Base-by-base conservation (phyloP, 306 rosid species). In the Rosa persica region DNA sequence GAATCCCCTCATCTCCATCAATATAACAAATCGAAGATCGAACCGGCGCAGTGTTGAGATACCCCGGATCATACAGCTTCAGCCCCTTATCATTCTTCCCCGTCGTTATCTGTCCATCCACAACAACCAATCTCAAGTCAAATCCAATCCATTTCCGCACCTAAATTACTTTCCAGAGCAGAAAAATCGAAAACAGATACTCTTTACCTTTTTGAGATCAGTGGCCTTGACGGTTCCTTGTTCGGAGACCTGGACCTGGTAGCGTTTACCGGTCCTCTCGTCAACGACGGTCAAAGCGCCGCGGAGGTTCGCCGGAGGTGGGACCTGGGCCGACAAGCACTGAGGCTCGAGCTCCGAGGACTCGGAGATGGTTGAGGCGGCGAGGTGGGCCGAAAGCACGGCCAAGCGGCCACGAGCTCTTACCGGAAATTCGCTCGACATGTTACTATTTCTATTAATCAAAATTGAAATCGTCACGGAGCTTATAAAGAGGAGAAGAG, bases 1-100 rank as follows among this genome's bases (percentile, higher is more conserved):
- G 98, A 81, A 93, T 88, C 52, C 98, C 98, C 85, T 86, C 96
- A 65, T 93, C 98, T 6, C 98, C 98, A 82, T 93, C 96, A 43
- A 93, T 93, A 76, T 91, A 93, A 65, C 91, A 89, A 80, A 93
- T 91, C 40, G 90, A 84, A 3, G 98, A 93, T 38, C 90, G 78
- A 76, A 93, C 98, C 46, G 98, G 98, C 64, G 98, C 98, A 1
- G 98, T 93, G 82, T 93, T 93, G 38, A 91, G 88, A 85, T 89
- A 93, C 16, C 98, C 98, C 0, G 98, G 98, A 70, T 94, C 96
- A 79, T 90, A 93, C n/a, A 91, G 83, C 83, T 93, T 93, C 76
- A 93, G 86, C 70, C 98, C 98, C 86, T 91, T 93, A 78, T 93
- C 96, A 82, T 81, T 72, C 78, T 88, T 81, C 76, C 94, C 96